Evolutionary conservation across 495 filamentous ascomycete genomes (phyloP), one percentile per base, ranked within the genome.

Genomic region (Neurospora discreta): DNA sequence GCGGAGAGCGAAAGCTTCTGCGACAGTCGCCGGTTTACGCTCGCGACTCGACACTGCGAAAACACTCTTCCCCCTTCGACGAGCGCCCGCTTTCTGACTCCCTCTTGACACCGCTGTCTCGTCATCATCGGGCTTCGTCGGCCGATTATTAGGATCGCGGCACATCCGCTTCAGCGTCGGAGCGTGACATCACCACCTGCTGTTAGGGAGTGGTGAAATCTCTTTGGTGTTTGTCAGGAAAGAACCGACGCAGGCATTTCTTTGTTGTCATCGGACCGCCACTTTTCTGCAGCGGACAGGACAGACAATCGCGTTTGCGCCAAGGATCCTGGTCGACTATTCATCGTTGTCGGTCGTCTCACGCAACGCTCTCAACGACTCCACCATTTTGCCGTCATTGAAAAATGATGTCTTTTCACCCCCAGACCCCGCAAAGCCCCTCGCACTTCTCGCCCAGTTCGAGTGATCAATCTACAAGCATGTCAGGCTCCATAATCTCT

Each of bases 341-440:
- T n/a, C 40, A 73, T 75, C 73, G 26, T 58, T 68, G 67, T 39
- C 71, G 68, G 71, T 68, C 72, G 46, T 68, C 75, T 70, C 71
- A 71, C 71, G 71, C 70, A 74, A 74, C 73, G 60, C 71, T 16
- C 13, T 13, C 72, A 71, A 20, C 71, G 69, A 71, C 33, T 38
- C 73, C 52, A 60, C 42, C 41, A 44, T 46, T 70, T 39, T 71
- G 70, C 68, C 77, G 70, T 72, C 69, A 44, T 71, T 78, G 70
- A 71, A 77, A 77, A 78, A 83, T 79, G 78, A 86, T 86, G 84
- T 85, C 81, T 77, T 85, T 86, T 81, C 85, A 87, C 76, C 86
- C 86, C 44, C 85, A 87, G 74, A 88, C 86, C n/a, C 86, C 86
- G 73, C 84, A 88, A 79, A 88, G 86, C 74, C 86, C 86, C 75